These are phyloP conservation scores for Prunus davidiana DNA, from an alignment of 306 rosid species.

Conservation along the genomic window DNA sequence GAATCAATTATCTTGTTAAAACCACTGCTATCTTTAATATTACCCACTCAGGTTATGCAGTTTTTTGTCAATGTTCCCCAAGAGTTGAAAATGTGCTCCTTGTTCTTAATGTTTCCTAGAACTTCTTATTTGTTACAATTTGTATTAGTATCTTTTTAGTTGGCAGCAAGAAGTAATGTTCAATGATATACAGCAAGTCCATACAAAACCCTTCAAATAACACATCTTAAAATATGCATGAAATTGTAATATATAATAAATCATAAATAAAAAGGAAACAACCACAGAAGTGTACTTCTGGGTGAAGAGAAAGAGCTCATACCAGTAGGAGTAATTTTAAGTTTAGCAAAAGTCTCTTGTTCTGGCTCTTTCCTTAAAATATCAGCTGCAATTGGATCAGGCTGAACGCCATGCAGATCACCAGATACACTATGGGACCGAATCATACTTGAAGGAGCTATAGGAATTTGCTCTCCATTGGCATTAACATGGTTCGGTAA, in stretches of 20 bases:
- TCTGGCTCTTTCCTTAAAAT: conserved; percentile 98
- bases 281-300: background rate
- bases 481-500: conserved; percentile 61
- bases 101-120: background rate
- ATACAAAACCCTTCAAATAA: background rate
- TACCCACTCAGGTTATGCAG: background rate
- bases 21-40: too few species aligned
- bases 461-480: conserved; percentile 65
- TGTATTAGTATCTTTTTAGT: background rate
- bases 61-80: background rate
- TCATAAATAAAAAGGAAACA: background rate
- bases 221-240: conserved; percentile 1
- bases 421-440: conserved; percentile 94
- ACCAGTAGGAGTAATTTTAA: conserved; percentile 76
- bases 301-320: conserved; percentile 26
- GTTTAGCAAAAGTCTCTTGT: conserved; percentile 84
- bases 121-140: background rate
- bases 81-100: background rate
- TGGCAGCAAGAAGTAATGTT: background rate
- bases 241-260: background rate
- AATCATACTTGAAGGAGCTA: conserved; percentile 78
- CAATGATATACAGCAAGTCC: background rate
- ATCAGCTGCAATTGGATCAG: conserved; percentile 98
- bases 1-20: background rate
- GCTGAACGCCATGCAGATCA: conserved; percentile 94